phyloP scores from a whole-genome alignment of 2,329 filamentous ascomycete species.

The Trichoderma polysporum region DNA sequence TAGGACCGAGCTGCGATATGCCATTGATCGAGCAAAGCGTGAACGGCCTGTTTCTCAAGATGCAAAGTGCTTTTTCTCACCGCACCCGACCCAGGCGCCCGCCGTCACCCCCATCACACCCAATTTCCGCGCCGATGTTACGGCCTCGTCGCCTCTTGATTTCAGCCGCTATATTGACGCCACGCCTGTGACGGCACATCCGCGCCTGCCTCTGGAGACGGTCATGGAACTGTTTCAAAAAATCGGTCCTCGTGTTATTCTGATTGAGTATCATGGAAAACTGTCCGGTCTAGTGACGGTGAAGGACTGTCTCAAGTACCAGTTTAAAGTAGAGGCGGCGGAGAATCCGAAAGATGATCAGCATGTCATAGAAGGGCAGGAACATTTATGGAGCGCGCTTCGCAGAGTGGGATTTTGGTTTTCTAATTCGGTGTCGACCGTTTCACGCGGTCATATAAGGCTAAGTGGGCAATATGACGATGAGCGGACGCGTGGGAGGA shows the following conservation, averaged over 20 bases:
- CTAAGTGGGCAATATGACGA: slow-evolving; percentile 45
- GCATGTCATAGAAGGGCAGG: slow-evolving; percentile 57
- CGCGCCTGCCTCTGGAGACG: slow-evolving; percentile 86
- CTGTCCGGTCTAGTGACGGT: slow-evolving; percentile 87
- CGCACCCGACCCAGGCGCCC: slow-evolving; percentile 39
- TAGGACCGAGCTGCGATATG: slow-evolving; percentile 86
- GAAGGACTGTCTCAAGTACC: slow-evolving; percentile 95
- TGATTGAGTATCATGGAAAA: slow-evolving; percentile 85
- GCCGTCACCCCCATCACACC: slow-evolving; percentile 41
- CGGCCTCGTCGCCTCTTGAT: slow-evolving; percentile 63
- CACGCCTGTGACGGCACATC: slow-evolving; percentile 88
- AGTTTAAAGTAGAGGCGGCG: slow-evolving; percentile 90
- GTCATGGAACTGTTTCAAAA: slow-evolving; percentile 99
- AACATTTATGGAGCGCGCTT: slow-evolving; percentile 63
- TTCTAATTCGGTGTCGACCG: slow-evolving; percentile 51
- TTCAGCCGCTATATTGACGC: slow-evolving; percentile 86
- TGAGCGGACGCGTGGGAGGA: slow-evolving; percentile 42
- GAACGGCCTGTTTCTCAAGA: slow-evolving; percentile 65
- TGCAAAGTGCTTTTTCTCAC: slow-evolving; percentile 72
- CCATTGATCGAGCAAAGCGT: slow-evolving; percentile 74
- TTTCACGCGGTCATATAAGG: slow-evolving; percentile 57
- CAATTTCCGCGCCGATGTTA: slow-evolving; percentile 58
- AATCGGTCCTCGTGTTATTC: slow-evolving; percentile 88
- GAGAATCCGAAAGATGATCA: slow-evolving; percentile 68
- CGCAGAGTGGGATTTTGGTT: slow-evolving; percentile 57